Base-by-base conservation (phyloP, 2,329 filamentous ascomycete species). In the Ampelomyces quisqualis region DNA sequence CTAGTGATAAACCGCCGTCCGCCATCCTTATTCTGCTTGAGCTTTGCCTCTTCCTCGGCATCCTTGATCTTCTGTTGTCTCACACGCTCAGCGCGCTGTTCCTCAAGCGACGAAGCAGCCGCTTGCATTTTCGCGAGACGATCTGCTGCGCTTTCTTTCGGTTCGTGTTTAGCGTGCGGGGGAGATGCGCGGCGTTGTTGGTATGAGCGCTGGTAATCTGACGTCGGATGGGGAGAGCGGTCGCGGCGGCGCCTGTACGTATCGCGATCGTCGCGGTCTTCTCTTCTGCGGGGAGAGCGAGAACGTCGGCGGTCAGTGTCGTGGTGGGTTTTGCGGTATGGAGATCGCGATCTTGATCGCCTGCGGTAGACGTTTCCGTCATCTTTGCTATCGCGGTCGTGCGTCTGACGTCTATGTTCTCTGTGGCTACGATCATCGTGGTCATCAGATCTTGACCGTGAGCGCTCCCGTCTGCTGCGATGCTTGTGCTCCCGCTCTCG, bases 101-200 rank as follows among this genome's bases (percentile, higher is more conserved):
- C 46, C 45, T 68, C 65, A 0, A 67, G 50, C 5, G 58, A 59
- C 5, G 54, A 47, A 1, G 65, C 65, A 27, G 62, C 60, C 11
- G 57, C 58, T 40, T 66, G 64, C 65, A 68, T 68, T 8, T 51
- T 47, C 9, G 64, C 62, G 6, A 68, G 54, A 19, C 56, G 62
- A 22, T 65, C 64, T 2, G 56, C 62, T 10, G 50, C 45, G 35
- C 51, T 55, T 20, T 53, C 49, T 18, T 43, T 49, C 5, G 38
- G 38, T 13, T 45, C 40, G 17, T 47, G 37, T 34, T 47, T 38
- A 7, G 23, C 20, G n/a, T 38, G 7, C 2, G 43, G 29, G 10
- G 45, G 47, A 8, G 40, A 40, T 15, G 46, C 37, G 24, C 37
- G 43, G 9, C 38, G 33, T 14, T 26, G 33, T 14, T 26, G 18